Conservation (phyloP, 768 basidiomycete species). For the Podaxis sp. region DNA sequence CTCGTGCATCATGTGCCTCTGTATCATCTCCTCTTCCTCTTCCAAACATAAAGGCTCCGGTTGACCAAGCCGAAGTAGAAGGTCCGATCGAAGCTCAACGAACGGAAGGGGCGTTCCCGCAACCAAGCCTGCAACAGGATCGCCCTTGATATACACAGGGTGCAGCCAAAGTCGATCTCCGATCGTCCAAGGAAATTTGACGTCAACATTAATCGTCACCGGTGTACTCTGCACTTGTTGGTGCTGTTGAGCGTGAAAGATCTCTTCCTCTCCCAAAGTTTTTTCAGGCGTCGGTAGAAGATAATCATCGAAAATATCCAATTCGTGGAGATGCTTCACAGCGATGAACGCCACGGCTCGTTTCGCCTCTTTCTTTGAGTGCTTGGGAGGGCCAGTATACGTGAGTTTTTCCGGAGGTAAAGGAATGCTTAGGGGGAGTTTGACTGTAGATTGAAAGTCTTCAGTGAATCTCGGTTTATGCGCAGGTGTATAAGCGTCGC, state of each 20-base stretch:
- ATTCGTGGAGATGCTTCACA: slow-evolving; percentile 62
- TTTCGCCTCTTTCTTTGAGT: slow-evolving; percentile 79
- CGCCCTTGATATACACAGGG: slow-evolving; percentile 50
- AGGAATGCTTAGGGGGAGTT: slow-evolving; percentile 67
- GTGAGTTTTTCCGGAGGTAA: slow-evolving; percentile 52
- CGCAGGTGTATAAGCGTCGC: slow-evolving; percentile 64
- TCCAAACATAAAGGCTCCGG: slow-evolving; percentile 36
- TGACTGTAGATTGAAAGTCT: slow-evolving; percentile 56
- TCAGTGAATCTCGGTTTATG: slow-evolving; percentile 63
- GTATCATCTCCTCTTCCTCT: slow-evolving; percentile 44
- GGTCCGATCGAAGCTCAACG: slow-evolving; percentile 39
- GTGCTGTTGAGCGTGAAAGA: slow-evolving; percentile 45
- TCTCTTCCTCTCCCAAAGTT: slow-evolving; percentile 47
- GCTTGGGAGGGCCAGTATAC: slow-evolving; percentile 57
- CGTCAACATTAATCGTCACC: slow-evolving; percentile 54
- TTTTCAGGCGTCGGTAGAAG: slow-evolving; percentile 68
- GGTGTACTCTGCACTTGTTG: slow-evolving; percentile 43
- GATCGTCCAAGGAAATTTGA: slow-evolving; percentile 68
- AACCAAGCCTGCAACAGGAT: slow-evolving; percentile 58
- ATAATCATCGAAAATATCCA: slow-evolving; percentile 83
- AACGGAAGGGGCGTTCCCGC: slow-evolving; percentile 59
- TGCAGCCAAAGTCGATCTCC: slow-evolving; percentile 64
- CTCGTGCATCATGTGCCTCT: slow-evolving; percentile 55
- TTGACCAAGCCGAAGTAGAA: slow-evolving; percentile 33
- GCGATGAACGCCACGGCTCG: slow-evolving; percentile 82